These are phyloP conservation scores for Xylaria sp. DNA, from an alignment of 2,329 filamentous ascomycete genomes.

Conservation along the genomic window DNA sequence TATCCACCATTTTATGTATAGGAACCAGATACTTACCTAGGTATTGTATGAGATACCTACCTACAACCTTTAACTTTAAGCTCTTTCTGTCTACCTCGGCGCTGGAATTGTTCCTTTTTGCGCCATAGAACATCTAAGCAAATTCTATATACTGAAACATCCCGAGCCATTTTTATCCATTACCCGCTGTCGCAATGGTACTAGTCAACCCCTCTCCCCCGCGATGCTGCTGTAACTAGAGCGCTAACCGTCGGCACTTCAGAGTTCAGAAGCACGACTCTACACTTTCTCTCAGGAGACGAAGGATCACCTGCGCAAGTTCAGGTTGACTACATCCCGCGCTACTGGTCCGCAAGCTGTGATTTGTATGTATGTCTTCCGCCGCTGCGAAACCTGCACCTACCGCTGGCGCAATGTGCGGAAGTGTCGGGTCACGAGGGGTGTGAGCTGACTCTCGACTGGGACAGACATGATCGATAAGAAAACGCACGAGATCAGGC, in stretches of 20 bases:
- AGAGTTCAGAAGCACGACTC: constrained; percentile 81
- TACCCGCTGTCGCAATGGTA: constrained; percentile 23
- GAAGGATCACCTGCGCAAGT: constrained; percentile 89
- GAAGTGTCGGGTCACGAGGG: not conserved
- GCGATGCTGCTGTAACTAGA: constrained; percentile 2
- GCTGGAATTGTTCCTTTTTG: no score
- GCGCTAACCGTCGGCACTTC: constrained; percentile 21
- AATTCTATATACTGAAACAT: no score
- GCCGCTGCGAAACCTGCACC: not conserved
- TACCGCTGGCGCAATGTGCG: not conserved
- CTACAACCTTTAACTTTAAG: no score
- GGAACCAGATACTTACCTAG: no score
- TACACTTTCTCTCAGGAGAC: constrained; percentile 94
- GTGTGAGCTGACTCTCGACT: not conserved
- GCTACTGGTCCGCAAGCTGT: constrained; percentile 84
- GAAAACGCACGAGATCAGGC: constrained; percentile 85
- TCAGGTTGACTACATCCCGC: constrained; percentile 87
- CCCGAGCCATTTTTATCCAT: not conserved
- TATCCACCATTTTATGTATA: no score
- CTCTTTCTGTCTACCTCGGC: no score
- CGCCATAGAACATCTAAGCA: no score
- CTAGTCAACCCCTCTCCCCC: constrained; percentile 15
- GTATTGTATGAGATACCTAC: no score
- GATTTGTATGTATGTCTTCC: constrained; percentile 77
- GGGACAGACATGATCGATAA: constrained; percentile 84